Base-by-base conservation (phyloP, 495 filamentous ascomycete genomes). In the Podospora tetraspora region DNA sequence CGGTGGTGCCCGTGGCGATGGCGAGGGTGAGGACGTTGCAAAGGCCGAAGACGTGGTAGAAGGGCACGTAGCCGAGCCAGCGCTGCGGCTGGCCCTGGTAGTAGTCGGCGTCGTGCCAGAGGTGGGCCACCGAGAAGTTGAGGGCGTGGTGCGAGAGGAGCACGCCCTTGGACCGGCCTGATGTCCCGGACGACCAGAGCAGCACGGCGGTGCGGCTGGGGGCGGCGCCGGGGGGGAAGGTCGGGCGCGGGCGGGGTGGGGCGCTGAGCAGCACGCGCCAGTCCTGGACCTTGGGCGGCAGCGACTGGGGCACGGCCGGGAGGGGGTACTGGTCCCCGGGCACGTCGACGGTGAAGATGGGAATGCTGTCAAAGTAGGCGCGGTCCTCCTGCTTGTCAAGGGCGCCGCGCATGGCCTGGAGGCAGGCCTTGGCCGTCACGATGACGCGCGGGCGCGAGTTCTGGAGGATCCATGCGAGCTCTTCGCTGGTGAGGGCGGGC, bases 161-260 rank as follows among this genome's bases (percentile, higher is more conserved):
- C 2, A 95, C 92, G 69, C 92, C 92, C 78, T 95, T 95, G 23
- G 92, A 92, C 57, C 87, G 82, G 22, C 92, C 92, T 0, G 92
- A 94, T 3, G 92, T 95, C 4, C 92, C 92, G 4, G 90, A 92
- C 12, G 92, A 94, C 81, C 93, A 95, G 78, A 94, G 93, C 74
- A 95, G 91, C 3, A 77, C 74, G 52, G 70, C 70, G 8, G 75
- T 74, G 66, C 70, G 69, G 61, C 32, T 27, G 16, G 64, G 25
- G 13, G 71, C 66, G 19, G 64, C 24, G 11, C 61, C 22, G 24
- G 66, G 60, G 13, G 66, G 59, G 63, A 71, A 67, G 27, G 61
- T 21, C 30, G 65, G 19, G 13, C 27, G 52, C 12, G 25, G 34
- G 0, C 52, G 61, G 11, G 66, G 43, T 3, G 59, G 21, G 7